phyloP scores from a whole-genome alignment of 2,329 filamentous ascomycete species.

The Hymenotorrendiella dingleyae region DNA sequence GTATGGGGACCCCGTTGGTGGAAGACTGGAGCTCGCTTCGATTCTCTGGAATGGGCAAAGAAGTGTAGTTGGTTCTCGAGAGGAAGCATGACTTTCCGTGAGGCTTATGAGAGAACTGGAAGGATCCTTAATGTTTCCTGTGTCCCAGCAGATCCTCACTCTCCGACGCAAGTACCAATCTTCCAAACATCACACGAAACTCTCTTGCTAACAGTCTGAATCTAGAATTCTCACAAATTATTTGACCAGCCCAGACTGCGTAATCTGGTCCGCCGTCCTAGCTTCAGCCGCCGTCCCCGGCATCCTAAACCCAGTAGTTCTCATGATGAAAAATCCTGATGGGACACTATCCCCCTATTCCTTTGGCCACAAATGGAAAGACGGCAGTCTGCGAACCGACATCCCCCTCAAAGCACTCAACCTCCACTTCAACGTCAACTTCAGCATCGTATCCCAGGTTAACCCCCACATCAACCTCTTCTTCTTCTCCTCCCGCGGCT shows the following conservation, averaged over 20 bases:
- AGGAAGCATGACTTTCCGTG: constrained; percentile 88
- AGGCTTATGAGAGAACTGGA: constrained; percentile 90
- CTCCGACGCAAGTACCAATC: constrained; percentile 44
- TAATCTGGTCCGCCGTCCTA: constrained; percentile 95
- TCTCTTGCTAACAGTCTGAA: background rate
- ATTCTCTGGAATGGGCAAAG: constrained; percentile 85
- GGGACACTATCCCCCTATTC: constrained; percentile 82
- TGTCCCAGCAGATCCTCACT: constrained; percentile 92
- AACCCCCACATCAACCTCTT: constrained; percentile 98
- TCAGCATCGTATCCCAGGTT: constrained; percentile 81
- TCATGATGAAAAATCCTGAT: constrained; percentile 80
- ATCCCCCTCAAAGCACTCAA: constrained; percentile 93
- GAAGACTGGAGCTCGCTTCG: constrained; percentile 87
- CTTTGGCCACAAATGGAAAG: constrained; percentile 99
- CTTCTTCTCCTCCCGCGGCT: constrained; percentile 92
- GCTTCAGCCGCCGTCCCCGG: constrained; percentile 94
- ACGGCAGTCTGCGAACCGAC: constrained; percentile 88
- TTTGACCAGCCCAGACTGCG: constrained; percentile 89
- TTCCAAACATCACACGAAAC: background rate
- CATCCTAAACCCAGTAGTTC: constrained; percentile 89
- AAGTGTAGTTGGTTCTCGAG: constrained; percentile 84
- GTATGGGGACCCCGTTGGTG: constrained; percentile 84
- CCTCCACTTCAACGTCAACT: constrained; percentile 97
- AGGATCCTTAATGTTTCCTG: constrained; percentile 94
- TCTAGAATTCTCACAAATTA: constrained; percentile 86